These are phyloP conservation scores for Vigna trinervia DNA, from an alignment of 306 rosid species.

Conservation along the genomic window DNA sequence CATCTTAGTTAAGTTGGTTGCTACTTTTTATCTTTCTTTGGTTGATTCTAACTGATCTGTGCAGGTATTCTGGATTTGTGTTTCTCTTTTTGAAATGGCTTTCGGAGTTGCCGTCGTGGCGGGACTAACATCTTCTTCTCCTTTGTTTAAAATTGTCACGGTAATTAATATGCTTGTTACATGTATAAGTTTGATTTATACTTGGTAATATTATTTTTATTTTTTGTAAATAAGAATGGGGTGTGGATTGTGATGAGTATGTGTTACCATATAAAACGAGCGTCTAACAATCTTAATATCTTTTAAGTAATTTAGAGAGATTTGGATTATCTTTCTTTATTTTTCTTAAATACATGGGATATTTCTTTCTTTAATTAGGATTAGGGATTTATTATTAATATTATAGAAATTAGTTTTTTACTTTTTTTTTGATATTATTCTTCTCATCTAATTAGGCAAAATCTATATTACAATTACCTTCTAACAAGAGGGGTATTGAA, in stretches of 20 bases:
- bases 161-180: constrained; percentile 52
- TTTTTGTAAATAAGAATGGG: too few relatives aligned
- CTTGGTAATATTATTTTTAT: too few relatives aligned
- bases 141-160: constrained; percentile 72
- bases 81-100: neutral
- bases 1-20: neutral
- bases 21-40: neutral
- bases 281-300: neutral
- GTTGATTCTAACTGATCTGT: neutral
- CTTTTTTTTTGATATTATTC: neutral
- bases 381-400: neutral
- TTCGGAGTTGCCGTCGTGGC: neutral
- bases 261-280: too few relatives aligned
- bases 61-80: neutral
- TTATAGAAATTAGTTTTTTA: neutral
- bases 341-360: neutral
- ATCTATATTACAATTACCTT: too few relatives aligned
- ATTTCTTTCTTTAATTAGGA: neutral
- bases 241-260: too few relatives aligned
- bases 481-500: too few relatives aligned
- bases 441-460: neutral
- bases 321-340: neutral
- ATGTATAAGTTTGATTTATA: neutral
- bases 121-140: constrained; percentile 52
- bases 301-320: neutral